A percentile compares a stretch with the other conserved stretches of the same genome.
These are phyloP conservation scores for Colletotrichum tamarilloi DNA, from an alignment of 2,329 filamentous ascomycete species.

Conservation along the genomic window DNA sequence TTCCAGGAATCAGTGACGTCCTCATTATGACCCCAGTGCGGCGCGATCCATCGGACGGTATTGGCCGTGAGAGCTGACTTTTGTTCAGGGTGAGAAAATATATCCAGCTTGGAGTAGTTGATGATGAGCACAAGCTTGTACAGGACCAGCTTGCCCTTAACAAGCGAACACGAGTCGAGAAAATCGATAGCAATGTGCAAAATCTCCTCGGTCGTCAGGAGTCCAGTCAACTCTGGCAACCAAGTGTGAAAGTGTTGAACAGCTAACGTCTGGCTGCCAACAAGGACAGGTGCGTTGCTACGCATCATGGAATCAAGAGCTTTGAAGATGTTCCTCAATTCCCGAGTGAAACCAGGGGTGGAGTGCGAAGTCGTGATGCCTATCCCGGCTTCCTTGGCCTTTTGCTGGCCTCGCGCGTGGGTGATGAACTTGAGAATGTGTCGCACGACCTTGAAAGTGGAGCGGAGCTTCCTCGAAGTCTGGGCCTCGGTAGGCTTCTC, in stretches of 20 bases:
- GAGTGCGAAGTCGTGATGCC: conserved; percentile 76
- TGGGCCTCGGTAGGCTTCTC: conserved; percentile 86
- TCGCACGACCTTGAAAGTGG: conserved; percentile 93
- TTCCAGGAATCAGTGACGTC: conserved; percentile 87
- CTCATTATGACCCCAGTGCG: conserved; percentile 86
- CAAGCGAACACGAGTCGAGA: conserved; percentile 87
- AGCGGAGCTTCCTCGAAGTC: conserved; percentile 84
- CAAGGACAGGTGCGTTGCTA: conserved; percentile 83
- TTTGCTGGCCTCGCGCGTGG: conserved; percentile 86
- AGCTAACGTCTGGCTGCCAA: conserved; percentile 93
- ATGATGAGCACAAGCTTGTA: conserved; percentile 95
- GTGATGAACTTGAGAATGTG: conserved; percentile 96
- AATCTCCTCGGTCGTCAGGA: conserved; percentile 85
- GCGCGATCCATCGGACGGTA: conserved; percentile 89
- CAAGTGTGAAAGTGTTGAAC: conserved; percentile 98
- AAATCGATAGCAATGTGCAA: conserved; percentile 92
- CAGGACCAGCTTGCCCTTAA: conserved; percentile 90
- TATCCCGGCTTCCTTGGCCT: conserved; percentile 87
- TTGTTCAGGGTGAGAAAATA: conserved; percentile 85
- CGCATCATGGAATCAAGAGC: conserved; percentile 91
- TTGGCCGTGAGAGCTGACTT: conserved; percentile 79
- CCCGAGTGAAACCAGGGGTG: conserved; percentile 79
- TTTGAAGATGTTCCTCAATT: conserved; percentile 89
- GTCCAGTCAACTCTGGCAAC: conserved; percentile 87
- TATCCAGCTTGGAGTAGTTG: conserved; percentile 84